phyloP scores from a whole-genome alignment of 495 filamentous ascomycete species.

The Lepidopterella palustris region DNA sequence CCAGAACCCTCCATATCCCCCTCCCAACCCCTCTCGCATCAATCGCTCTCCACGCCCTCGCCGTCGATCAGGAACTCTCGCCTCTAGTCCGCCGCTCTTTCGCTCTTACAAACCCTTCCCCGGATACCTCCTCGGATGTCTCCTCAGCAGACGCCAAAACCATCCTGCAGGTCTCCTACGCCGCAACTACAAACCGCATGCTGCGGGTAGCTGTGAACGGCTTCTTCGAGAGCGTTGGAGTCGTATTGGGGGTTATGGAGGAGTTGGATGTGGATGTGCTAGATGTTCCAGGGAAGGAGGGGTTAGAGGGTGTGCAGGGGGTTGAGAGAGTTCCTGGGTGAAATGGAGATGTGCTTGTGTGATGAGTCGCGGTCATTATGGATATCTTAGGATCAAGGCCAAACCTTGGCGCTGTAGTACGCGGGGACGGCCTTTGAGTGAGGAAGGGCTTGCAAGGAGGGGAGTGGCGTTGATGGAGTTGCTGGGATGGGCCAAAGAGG shows the following conservation, averaged over 20 bases:
- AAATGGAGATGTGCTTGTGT: not conserved
- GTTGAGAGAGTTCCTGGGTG: slow-evolving; percentile 23
- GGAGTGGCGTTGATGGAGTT: no score
- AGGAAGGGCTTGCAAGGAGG: no score
- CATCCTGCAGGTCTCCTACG: slow-evolving; percentile 69
- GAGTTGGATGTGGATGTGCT: slow-evolving; percentile 85
- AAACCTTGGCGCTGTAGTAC: no score
- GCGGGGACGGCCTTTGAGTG: no score
- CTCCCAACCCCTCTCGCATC: slow-evolving; percentile 77
- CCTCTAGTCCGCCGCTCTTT: slow-evolving; percentile 69
- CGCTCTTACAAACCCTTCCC: slow-evolving; percentile 45
- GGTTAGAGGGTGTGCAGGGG: slow-evolving; percentile 36
- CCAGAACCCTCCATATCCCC: slow-evolving; percentile 71
- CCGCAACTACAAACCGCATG: slow-evolving; percentile 91
- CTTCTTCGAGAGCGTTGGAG: slow-evolving; percentile 85
- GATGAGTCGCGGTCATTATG: no score
- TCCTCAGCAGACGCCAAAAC: slow-evolving; percentile 37
- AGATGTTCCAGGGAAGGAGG: slow-evolving; percentile 35
- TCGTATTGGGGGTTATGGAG: slow-evolving; percentile 79
- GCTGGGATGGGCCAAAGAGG: no score
- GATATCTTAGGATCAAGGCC: no score
- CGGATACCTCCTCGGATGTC: no score
- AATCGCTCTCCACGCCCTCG: slow-evolving; percentile 65
- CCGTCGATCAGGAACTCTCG: slow-evolving; percentile 86
- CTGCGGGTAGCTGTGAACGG: slow-evolving; percentile 94